phyloP scores from a whole-genome alignment of 2,329 filamentous ascomycete species.

The Fusarium graminum region DNA sequence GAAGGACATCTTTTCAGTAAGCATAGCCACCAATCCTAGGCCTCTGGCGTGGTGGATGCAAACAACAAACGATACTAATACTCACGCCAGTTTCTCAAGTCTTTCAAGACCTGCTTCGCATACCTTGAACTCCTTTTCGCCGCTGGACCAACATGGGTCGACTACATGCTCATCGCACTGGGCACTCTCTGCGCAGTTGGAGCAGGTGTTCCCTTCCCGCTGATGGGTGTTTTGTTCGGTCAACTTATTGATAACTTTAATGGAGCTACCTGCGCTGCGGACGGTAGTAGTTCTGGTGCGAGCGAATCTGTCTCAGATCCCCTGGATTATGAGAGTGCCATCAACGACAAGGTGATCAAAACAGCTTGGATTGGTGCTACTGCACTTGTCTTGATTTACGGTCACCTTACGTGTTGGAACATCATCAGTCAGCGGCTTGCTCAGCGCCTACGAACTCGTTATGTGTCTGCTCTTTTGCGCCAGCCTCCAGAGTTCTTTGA shows the following conservation, averaged over 20 bases:
- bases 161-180: constrained; percentile 56
- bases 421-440: constrained; percentile 73
- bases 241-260: constrained; percentile 73
- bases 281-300: constrained; percentile 22
- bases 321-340: constrained; percentile 55
- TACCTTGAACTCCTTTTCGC: constrained; percentile 60
- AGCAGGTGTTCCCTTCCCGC: constrained; percentile 71
- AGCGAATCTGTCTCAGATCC: constrained; percentile 38
- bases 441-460: constrained; percentile 70
- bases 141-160: constrained; percentile 55
- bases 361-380: constrained; percentile 72
- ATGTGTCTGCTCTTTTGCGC: constrained; percentile 68
- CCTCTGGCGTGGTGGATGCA: neutral
- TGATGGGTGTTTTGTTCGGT: constrained; percentile 74
- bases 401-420: constrained; percentile 73
- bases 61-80: neutral
- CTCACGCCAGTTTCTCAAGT: constrained; percentile 2
- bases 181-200: constrained; percentile 63
- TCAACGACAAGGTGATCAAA: constrained; percentile 69
- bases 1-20: constrained; percentile 30
- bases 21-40: constrained; percentile 2
- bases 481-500: constrained; percentile 76
- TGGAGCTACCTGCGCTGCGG: constrained; percentile 62
- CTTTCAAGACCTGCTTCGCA: constrained; percentile 30
- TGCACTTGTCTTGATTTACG: constrained; percentile 72